Evolutionary conservation across 129 eudicot species (phyloP).

Genomic region (Escallonia rubra): DNA sequence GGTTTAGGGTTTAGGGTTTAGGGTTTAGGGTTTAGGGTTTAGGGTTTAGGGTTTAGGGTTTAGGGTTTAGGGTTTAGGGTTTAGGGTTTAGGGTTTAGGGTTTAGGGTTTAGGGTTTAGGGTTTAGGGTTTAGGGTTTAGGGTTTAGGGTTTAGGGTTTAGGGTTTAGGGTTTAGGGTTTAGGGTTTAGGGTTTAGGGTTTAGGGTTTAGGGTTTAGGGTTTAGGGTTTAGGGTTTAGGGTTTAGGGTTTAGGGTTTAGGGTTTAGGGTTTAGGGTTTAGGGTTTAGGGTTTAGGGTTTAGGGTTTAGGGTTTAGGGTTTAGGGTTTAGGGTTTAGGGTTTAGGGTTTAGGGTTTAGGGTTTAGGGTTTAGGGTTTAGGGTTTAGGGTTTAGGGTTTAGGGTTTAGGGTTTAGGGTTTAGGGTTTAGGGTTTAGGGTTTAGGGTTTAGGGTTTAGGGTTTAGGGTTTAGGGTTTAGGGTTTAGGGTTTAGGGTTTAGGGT

Average conservation of each 20-base stretch:
- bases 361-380: constrained; percentile 28
- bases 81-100: constrained; percentile 23
- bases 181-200: constrained; percentile 33
- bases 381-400: constrained; percentile 32
- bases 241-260: constrained; percentile 28
- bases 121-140: constrained; percentile 35
- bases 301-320: constrained; percentile 18
- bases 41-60: constrained; percentile 23
- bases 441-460: constrained; percentile 35
- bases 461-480: constrained; percentile 32
- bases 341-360: constrained; percentile 24
- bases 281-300: constrained; percentile 18
- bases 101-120: constrained; percentile 31
- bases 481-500: constrained; percentile 22
- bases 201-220: constrained; percentile 28
- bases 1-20: constrained; percentile 31
- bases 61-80: constrained; percentile 17
- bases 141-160: constrained; percentile 24
- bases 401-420: constrained; percentile 32
- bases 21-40: constrained; percentile 30
- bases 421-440: constrained; percentile 32
- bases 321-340: constrained; percentile 24
- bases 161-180: constrained; percentile 36
- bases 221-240: constrained; percentile 28
- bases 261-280: constrained; percentile 15